Percentiles rank a stretch among this genome's conserved stretches.
These are phyloP conservation scores for Cymbopogon flexuosus DNA, from an alignment of 202 grass and related monocot species.

Conservation along the genomic window DNA sequence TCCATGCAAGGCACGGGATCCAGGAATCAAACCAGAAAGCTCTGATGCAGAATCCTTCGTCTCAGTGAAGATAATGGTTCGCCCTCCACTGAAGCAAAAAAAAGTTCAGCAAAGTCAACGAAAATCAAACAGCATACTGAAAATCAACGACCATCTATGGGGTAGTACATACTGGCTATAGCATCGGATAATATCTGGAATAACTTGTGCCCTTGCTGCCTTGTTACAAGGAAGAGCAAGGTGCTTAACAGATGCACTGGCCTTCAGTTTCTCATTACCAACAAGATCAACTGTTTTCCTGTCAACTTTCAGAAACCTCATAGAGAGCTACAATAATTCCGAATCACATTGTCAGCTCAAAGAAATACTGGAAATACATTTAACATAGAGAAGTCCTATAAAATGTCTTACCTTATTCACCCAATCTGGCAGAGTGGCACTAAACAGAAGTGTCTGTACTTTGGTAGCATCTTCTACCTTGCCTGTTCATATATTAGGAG, in stretches of 20 bases:
- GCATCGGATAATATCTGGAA: slow-evolving; percentile 88
- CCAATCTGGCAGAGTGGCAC: slow-evolving; percentile 90
- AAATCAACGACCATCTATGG: background rate
- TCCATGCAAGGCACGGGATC: slow-evolving; percentile 87
- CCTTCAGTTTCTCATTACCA: slow-evolving; percentile 87
- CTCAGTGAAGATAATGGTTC: slow-evolving; percentile 95
- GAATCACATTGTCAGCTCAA: background rate
- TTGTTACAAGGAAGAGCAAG: slow-evolving; percentile 89
- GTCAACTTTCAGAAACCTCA: slow-evolving; percentile 73
- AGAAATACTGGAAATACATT: background rate
- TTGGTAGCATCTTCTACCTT: slow-evolving; percentile 87
- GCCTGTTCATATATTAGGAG: slow-evolving; percentile 39
- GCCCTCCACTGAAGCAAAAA: slow-evolving; percentile 53
- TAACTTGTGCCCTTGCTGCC: slow-evolving; percentile 69
- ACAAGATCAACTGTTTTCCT: slow-evolving; percentile 92
- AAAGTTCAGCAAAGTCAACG: slow-evolving; percentile 13
- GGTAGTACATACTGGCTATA: slow-evolving; percentile 71
- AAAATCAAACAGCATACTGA: background rate
- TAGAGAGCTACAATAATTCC: slow-evolving; percentile 56
- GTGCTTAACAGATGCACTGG: slow-evolving; percentile 83
- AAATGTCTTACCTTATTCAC: slow-evolving; percentile 62
- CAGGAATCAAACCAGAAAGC: slow-evolving; percentile 78
- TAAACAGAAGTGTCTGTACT: slow-evolving; percentile 97
- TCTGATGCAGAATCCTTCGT: slow-evolving; percentile 77
- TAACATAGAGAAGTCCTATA: background rate